phyloP scores from a whole-genome alignment of 1,284 basidiomycete species.

The Cutaneotrichosporon dermatis region DNA sequence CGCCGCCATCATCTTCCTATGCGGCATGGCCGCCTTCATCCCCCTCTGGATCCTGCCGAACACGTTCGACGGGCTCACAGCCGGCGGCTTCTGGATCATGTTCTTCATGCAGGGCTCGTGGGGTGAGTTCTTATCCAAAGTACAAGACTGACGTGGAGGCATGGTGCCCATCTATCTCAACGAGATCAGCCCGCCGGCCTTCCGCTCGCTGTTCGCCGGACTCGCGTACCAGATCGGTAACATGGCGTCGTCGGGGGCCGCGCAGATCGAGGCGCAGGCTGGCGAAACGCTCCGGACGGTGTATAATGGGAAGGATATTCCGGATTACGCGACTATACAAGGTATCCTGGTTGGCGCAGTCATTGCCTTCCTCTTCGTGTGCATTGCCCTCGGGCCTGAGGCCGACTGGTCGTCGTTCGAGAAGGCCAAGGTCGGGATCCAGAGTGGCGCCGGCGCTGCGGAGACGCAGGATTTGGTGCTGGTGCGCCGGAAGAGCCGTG shows the following conservation, averaged over 20 bases:
- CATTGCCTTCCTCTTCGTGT: constrained; percentile 41
- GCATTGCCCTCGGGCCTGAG: constrained; percentile 52
- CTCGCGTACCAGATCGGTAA: constrained; percentile 66
- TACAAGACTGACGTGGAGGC: background rate
- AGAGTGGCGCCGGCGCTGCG: constrained; percentile 61
- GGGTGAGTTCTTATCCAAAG: constrained; percentile 26
- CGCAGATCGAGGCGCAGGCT: constrained; percentile 82
- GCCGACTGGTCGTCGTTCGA: constrained; percentile 77
- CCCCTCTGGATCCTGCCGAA: constrained; percentile 76
- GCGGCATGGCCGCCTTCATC: constrained; percentile 50
- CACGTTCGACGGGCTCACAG: constrained; percentile 41
- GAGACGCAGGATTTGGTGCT: background rate
- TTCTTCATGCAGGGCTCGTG: constrained; percentile 72
- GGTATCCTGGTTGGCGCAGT: constrained; percentile 74
- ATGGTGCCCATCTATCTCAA: constrained; percentile 57
- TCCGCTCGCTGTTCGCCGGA: constrained; percentile 88
- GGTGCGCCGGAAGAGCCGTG: background rate
- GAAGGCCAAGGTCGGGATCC: constrained; percentile 70
- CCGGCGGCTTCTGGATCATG: constrained; percentile 60
- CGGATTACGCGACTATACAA: constrained; percentile 80
- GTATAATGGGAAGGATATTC: constrained; percentile 51
- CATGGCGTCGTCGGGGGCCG: constrained; percentile 81
- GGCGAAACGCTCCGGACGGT: constrained; percentile 44
- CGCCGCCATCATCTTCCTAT: constrained; percentile 40
- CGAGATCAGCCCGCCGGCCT: constrained; percentile 82